phyloP scores from a whole-genome alignment of 176 grass and related monocot species.

The barley (Hordeum vulgare) region MorexV3_pseudomolecules_assembly NC_058521.1:478809592-478810091 shows the following conservation, averaged over 20 bases:
- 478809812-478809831: background rate
- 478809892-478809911: conserved; percentile 2
- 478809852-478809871: background rate
- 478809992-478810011: background rate
- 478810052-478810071: background rate
- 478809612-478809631: no score
- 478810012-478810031: background rate
- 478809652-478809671: no score
- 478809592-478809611: no score
- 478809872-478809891: background rate
- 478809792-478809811: no score
- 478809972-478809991: background rate
- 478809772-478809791: no score
- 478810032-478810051: background rate
- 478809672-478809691: no score
- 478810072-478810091: background rate
- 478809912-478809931: background rate
- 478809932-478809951: no score
- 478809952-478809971: background rate
- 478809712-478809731: no score
- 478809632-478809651: no score
- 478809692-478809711: no score
- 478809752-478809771: no score
- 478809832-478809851: background rate
- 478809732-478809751: no score